These are phyloP conservation scores for Onygena corvina DNA, from an alignment of 2,329 filamentous ascomycete species.

Conservation along the genomic window DNA sequence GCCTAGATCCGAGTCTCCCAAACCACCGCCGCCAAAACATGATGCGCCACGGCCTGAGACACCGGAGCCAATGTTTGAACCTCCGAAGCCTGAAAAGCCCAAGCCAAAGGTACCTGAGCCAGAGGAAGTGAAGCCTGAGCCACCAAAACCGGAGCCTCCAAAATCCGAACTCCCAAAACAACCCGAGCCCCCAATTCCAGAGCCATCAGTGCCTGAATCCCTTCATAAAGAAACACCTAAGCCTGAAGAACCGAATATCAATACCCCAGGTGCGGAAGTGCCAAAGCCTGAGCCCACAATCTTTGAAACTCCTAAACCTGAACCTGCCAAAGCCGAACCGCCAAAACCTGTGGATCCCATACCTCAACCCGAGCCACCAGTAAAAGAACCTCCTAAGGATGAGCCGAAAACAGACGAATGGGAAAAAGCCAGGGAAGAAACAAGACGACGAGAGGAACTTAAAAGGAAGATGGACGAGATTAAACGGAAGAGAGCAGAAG, in stretches of 20 bases:
- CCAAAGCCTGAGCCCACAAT: neutral
- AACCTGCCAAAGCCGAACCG: neutral
- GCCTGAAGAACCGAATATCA: neutral
- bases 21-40: conserved; percentile 7
- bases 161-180: conserved; percentile 4
- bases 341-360: neutral
- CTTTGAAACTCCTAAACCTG: neutral
- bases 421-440: conserved; percentile 26
- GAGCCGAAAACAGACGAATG: conserved; percentile 12
- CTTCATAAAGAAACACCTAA: neutral
- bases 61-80: conserved; percentile 6
- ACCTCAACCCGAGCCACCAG: no score
- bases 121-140: neutral
- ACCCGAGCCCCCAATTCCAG: conserved; percentile 8
- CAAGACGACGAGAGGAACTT: conserved; percentile 28
- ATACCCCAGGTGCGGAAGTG: neutral
- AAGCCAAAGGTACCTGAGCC: conserved; percentile 13
- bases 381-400: neutral
- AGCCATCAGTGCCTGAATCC: neutral
- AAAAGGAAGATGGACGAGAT: conserved; percentile 25
- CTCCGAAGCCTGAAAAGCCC: conserved; percentile 9
- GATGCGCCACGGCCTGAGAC: conserved; percentile 2
- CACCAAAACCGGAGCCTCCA: conserved; percentile 8
- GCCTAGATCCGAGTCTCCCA: neutral
- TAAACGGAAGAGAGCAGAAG: conserved; percentile 30